Percentiles rank a stretch among this genome's conserved stretches.
Evolutionary conservation across 768 basidiomycete species (phyloP).

Genomic region (Steccherinum ochraceum): DNA sequence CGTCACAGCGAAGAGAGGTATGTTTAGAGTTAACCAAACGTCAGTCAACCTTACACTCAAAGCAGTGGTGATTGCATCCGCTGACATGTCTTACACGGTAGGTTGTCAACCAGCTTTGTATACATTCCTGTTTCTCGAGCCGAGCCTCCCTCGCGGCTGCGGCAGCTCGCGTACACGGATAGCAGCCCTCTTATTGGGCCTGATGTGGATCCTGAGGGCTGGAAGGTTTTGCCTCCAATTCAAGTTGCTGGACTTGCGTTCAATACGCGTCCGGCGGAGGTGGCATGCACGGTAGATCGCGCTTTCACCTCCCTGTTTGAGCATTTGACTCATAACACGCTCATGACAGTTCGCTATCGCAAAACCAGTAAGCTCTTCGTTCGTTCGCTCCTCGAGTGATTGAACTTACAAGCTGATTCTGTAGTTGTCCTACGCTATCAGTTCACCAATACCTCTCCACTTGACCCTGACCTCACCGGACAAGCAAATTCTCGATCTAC

Average conservation of each 20-base stretch:
- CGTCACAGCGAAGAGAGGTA: constrained; percentile 42
- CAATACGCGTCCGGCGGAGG: constrained; percentile 21
- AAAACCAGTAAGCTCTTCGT: constrained; percentile 34
- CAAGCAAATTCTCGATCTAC: constrained; percentile 42
- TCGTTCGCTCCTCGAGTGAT: too few relatives aligned
- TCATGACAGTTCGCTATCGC: constrained; percentile 42
- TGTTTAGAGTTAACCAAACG: constrained; percentile 46
- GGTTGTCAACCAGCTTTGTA: constrained; percentile 26
- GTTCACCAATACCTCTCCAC: constrained; percentile 43
- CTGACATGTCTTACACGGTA: constrained; percentile 9
- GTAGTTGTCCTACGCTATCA: constrained; percentile 45
- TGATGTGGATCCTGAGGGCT: constrained; percentile 34
- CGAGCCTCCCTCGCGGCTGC: constrained; percentile 28
- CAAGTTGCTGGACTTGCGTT: constrained; percentile 30
- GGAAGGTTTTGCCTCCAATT: constrained; percentile 28
- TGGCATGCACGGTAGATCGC: constrained; percentile 30
- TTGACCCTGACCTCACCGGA: constrained; percentile 41
- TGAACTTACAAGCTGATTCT: background rate
- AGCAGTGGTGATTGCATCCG: background rate
- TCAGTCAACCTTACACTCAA: constrained; percentile 17
- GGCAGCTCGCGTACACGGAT: constrained; percentile 31
- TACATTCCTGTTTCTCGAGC: constrained; percentile 29
- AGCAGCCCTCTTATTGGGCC: constrained; percentile 29
- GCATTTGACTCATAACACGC: background rate
- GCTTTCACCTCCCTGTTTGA: too few relatives aligned